A percentile compares a stretch with the other conserved stretches of the same genome.
Conservation (phyloP, 139 green algal species). For the Closterium sp. region DNA sequence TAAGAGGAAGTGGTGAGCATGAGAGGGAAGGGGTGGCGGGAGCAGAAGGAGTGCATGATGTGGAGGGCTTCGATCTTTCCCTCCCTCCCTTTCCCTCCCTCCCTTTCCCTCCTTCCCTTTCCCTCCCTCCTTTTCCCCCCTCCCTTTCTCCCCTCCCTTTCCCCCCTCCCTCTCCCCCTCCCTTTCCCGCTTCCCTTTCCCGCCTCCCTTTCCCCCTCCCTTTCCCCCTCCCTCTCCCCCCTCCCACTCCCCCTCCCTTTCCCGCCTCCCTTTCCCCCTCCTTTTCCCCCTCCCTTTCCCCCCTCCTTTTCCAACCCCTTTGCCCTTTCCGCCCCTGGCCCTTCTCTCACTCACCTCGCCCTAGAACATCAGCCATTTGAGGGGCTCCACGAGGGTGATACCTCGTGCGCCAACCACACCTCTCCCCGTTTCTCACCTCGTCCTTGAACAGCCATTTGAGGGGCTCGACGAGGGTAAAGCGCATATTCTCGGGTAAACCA, state of each 20-base stretch:
- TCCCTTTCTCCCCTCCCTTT: neutral
- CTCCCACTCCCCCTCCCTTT: neutral
- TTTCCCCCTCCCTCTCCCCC: neutral
- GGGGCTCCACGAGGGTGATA: neutral
- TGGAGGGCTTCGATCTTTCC: neutral
- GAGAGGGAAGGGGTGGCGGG: neutral
- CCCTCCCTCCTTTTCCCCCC: neutral
- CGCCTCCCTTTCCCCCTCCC: neutral
- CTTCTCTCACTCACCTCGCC: neutral
- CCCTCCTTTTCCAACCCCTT: neutral
- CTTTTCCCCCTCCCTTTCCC: neutral
- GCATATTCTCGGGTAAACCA: slow-evolving; percentile 93
- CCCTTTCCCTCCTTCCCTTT: neutral
- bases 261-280: neutral
- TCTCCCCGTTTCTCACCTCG: neutral
- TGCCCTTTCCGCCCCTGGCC: neutral
- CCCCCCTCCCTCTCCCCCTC: neutral
- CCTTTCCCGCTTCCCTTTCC: neutral
- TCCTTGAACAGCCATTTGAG: neutral
- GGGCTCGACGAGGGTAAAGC: slow-evolving; percentile 97
- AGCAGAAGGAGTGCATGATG: neutral
- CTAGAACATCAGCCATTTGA: neutral
- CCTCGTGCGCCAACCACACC: too few relatives aligned
- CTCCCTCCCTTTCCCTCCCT: neutral
- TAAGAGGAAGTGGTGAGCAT: too few relatives aligned